Base-by-base conservation (phyloP, 352 stramenopile genomes). In the Globisporangium carolinianum region DNA sequence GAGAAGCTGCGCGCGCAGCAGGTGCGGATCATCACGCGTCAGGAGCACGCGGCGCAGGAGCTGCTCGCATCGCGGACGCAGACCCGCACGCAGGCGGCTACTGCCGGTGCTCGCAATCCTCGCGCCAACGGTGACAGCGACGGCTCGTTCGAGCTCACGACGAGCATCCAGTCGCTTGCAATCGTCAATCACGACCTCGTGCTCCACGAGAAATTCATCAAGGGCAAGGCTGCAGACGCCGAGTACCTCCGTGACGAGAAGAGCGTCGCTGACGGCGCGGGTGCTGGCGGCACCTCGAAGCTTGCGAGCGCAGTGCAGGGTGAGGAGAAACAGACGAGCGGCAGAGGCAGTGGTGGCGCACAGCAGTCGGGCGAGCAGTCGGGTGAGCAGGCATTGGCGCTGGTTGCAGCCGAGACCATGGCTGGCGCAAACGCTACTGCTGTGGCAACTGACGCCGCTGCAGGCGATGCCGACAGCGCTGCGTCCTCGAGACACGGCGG, bases 141-240 rank as follows among this genome's bases (percentile, higher is more conserved):
- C 4, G 46, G 51, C 4, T 62, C 55, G 6, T 59, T 73, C 0
- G 75, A 87, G 41, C 71, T 83, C 2, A 72, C 73, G 9, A 83
- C 74, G 18, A 63, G 53, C 0, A 55, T 75, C 24, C 58, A 72
- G 7, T 84, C 83, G 14, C 68, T 93, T 4, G 68, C 85, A 1
- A 89, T 93, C 39, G 77, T 81, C 1, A 91, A 91, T 60, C 79
- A 89, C 41, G 79, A 91, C 48, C 60, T 90, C 18, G 57, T 68
- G 35, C 50, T 91, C 18, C 76, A 93, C 47, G 79, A 83, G 47
- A 77, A 78, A 1, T 91, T 93, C 52, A 63, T 90, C 45, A 70
- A 65, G 37, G 83, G 81, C 8, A 93, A 91, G 46, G 65, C 72
- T 1, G 55, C 63, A 3, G 77, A 91, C 37, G 76, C 65, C 0